These are phyloP conservation scores for Hypoxylon crocopeplum DNA, from an alignment of 495 filamentous ascomycete species.

Conservation along the genomic window DNA sequence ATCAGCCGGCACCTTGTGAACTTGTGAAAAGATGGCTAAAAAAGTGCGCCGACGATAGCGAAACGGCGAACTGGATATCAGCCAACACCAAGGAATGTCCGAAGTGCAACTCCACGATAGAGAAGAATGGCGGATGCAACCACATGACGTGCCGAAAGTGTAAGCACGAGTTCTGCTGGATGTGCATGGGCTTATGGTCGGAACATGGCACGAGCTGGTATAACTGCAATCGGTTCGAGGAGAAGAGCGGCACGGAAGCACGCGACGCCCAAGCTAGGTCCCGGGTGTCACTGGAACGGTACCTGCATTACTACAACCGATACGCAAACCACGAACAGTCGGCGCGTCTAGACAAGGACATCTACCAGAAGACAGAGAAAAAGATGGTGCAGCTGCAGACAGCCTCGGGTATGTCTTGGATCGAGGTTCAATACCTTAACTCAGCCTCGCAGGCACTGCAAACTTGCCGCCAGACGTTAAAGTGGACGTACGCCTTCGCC, in stretches of 20 bases:
- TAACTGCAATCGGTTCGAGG: slow-evolving; percentile 96
- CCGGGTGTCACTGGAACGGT: slow-evolving; percentile 86
- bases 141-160: slow-evolving; percentile 99
- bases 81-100: slow-evolving; percentile 99
- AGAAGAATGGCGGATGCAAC: slow-evolving; percentile 99
- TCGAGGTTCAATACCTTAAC: slow-evolving; percentile 96
- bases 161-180: slow-evolving; percentile 99
- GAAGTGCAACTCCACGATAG: slow-evolving; percentile 93
- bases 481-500: slow-evolving; percentile 99
- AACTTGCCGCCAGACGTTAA: slow-evolving; percentile 93
- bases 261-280: slow-evolving; percentile 90
- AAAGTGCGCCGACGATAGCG: slow-evolving; percentile 98
- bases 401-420: slow-evolving; percentile 95
- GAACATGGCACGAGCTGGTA: slow-evolving; percentile 99
- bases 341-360: slow-evolving; percentile 94
- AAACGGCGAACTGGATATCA: slow-evolving; percentile 99
- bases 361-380: slow-evolving; percentile 95
- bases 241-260: slow-evolving; percentile 90
- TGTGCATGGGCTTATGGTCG: slow-evolving; percentile 99
- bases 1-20: slow-evolving; percentile 90
- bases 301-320: slow-evolving; percentile 97
- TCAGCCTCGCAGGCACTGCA: slow-evolving; percentile 92
- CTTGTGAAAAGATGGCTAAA: slow-evolving; percentile 96
- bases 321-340: slow-evolving; percentile 99
- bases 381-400: slow-evolving; percentile 97